phyloP scores from a whole-genome alignment of 192 early-diverging fungal genomes.

The Phlyctochytrium bullatum region DNA sequence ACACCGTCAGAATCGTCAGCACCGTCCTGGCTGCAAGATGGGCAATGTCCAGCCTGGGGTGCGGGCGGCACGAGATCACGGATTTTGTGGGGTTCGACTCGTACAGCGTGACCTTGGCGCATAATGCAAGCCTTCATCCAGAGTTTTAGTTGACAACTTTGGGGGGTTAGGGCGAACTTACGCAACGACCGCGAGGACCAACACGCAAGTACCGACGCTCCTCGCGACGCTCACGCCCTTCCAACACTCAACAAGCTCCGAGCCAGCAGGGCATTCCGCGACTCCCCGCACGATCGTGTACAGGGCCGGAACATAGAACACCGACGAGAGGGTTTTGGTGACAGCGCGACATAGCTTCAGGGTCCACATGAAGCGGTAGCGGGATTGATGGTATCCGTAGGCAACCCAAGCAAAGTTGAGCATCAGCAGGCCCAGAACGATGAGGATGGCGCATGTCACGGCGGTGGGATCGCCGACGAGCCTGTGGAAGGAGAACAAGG shows the following conservation, averaged over 20 bases:
- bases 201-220: conserved; percentile 24
- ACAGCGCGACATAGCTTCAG: conserved; percentile 35
- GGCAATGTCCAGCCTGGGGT: conserved; percentile 28
- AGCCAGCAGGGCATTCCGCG: conserved; percentile 9
- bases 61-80: conserved; percentile 25
- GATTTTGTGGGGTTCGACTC: conserved; percentile 36
- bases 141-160: too few relatives aligned
- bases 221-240: conserved; percentile 12
- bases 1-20: conserved; percentile 19
- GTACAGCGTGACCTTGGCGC: conserved; percentile 37
- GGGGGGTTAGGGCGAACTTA: conserved; percentile 10
- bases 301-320: conserved; percentile 36
- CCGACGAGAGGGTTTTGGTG: conserved; percentile 35
- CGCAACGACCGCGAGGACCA: conserved; percentile 32
- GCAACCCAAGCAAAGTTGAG: conserved; percentile 41
- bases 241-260: conserved; percentile 23
- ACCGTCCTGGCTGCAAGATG: conserved; percentile 34
- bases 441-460: conserved; percentile 12
- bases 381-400: conserved; percentile 37
- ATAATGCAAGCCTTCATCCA: conserved; percentile 15
- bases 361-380: conserved; percentile 48
- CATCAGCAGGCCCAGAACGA: conserved; percentile 21
- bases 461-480: conserved; percentile 17
- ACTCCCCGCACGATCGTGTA: conserved; percentile 22
- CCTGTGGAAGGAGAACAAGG: conserved; percentile 32